phyloP scores from a whole-genome alignment of 441 rosid species.

The Erysimum cheiri region DNA sequence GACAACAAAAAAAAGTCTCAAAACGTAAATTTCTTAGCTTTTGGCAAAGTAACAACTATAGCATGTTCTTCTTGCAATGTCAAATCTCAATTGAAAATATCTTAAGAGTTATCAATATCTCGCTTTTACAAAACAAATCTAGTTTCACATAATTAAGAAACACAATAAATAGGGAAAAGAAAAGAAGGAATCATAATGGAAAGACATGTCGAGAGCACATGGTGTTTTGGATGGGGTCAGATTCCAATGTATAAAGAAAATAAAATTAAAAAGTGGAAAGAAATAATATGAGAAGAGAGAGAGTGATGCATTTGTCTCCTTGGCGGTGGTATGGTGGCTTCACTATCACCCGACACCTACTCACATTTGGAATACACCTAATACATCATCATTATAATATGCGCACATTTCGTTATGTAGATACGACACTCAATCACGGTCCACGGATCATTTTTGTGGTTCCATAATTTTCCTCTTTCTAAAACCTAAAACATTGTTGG shows the following conservation, averaged over 20 bases:
- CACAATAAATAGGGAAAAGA: constrained; percentile 13
- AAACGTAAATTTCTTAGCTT: background rate
- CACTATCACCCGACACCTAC: constrained; percentile 44
- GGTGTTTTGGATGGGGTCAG: constrained; percentile 38
- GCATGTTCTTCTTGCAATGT: background rate
- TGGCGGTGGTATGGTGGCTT: constrained; percentile 50
- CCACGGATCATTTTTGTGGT: constrained; percentile 22
- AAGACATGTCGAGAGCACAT: constrained; percentile 45
- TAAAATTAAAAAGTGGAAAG: constrained; percentile 15
- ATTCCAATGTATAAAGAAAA: constrained; percentile 26
- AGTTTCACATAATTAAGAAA: constrained; percentile 18
- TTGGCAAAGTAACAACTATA: background rate
- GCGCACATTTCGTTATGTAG: constrained; percentile 36
- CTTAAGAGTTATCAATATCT: background rate
- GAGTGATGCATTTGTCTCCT: constrained; percentile 38
- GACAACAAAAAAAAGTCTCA: background rate
- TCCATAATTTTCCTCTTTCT: constrained; percentile 29
- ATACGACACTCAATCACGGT: constrained; percentile 37
- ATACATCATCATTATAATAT: background rate
- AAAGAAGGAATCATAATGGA: constrained; percentile 31
- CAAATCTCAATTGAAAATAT: background rate
- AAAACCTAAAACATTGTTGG: constrained; percentile 25
- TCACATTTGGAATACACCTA: constrained; percentile 18
- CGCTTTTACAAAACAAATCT: background rate
- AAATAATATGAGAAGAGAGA: constrained; percentile 28